phyloP scores from a whole-genome alignment of 768 basidiomycete genomes.

The Amanita exitialis region DNA sequence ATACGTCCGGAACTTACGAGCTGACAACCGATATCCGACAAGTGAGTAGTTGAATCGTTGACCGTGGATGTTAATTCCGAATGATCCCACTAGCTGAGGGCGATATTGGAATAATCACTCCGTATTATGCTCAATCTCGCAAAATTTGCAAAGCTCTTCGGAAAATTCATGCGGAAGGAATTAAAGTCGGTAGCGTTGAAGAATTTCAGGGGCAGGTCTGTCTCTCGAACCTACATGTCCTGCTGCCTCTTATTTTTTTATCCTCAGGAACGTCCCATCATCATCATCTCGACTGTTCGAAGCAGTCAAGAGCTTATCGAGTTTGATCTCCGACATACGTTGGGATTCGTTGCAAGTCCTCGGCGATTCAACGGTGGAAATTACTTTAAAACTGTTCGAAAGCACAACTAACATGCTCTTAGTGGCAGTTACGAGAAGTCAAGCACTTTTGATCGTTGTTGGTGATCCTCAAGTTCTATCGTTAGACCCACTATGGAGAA shows the following conservation, averaged over 20 bases:
- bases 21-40: conserved; percentile 25
- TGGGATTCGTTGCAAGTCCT: conserved; percentile 48
- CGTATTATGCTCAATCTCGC: conserved; percentile 53
- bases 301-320: conserved; percentile 40
- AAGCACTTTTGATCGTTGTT: conserved; percentile 52
- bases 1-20: conserved; percentile 31
- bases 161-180: conserved; percentile 12
- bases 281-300: conserved; percentile 50
- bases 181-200: conserved; percentile 61
- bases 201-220: conserved; percentile 51
- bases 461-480: conserved; percentile 51
- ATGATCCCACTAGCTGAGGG: conserved; percentile 15
- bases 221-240: too few relatives aligned
- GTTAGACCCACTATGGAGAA: conserved; percentile 53
- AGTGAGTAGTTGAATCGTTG: conserved; percentile 20
- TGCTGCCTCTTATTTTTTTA: too few relatives aligned
- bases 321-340: conserved; percentile 41
- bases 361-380: conserved; percentile 46
- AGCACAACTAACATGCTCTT: neutral
- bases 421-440: conserved; percentile 62
- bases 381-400: neutral
- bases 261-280: conserved; percentile 41
- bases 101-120: conserved; percentile 56
- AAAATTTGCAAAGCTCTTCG: conserved; percentile 33
- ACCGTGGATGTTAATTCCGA: neutral